phyloP scores from a whole-genome alignment of 768 basidiomycete genomes.

The Porpolomopsis calyptriformis region DNA sequence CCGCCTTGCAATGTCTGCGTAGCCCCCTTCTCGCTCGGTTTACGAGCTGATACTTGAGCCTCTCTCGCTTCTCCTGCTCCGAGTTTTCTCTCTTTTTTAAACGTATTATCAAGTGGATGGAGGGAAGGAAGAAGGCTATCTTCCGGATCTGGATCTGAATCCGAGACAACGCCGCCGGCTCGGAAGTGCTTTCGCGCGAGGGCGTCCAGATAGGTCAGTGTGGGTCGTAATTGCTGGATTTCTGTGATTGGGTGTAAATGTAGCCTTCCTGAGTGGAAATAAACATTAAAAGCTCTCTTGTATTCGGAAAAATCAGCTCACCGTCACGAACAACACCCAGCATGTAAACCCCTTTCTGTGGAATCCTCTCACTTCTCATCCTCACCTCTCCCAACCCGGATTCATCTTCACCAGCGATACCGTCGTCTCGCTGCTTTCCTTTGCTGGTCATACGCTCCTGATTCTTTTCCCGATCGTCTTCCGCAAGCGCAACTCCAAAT shows the following conservation, averaged over 20 bases:
- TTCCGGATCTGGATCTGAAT: constrained; percentile 69
- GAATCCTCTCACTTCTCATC: constrained; percentile 61
- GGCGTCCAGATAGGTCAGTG: constrained; percentile 70
- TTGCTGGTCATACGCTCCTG: constrained; percentile 41
- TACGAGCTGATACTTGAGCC: constrained; percentile 67
- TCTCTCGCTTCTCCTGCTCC: constrained; percentile 51
- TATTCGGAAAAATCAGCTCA: constrained; percentile 28
- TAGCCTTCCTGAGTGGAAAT: constrained; percentile 45
- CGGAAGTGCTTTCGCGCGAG: constrained; percentile 54
- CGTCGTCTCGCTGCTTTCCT: constrained; percentile 31
- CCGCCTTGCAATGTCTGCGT: constrained; percentile 44
- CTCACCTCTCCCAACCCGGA: constrained; percentile 60
- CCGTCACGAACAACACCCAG: constrained; percentile 70
- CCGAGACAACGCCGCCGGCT: constrained; percentile 37
- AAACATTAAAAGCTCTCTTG: no score
- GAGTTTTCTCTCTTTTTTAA: constrained; percentile 51
- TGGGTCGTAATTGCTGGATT: constrained; percentile 75
- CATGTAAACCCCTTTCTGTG: constrained; percentile 56
- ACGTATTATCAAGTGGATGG: constrained; percentile 29
- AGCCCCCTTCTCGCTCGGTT: constrained; percentile 52
- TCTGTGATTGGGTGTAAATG: constrained; percentile 71
- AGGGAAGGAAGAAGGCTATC: constrained; percentile 78
- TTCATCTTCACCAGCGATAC: constrained; percentile 44
- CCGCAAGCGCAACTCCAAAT: constrained; percentile 51
- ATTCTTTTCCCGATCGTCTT: constrained; percentile 74